phyloP scores from a whole-genome alignment of 129 eudicot species.

The Flaveria sonorensis region DNA sequence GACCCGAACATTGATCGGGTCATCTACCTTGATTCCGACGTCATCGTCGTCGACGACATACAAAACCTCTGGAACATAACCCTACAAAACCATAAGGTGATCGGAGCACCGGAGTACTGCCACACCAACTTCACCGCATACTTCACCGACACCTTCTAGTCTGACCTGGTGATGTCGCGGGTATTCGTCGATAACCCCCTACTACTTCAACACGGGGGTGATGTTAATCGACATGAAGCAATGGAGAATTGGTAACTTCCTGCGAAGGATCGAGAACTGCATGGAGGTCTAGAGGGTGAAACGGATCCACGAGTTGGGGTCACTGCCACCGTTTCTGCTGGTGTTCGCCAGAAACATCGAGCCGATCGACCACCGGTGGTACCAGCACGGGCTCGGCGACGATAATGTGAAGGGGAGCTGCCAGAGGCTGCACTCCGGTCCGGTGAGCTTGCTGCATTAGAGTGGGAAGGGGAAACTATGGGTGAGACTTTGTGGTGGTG shows the following conservation, averaged over 20 bases:
- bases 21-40: constrained; percentile 82
- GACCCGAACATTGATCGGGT: constrained; percentile 56
- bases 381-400: constrained; percentile 69
- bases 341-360: constrained; percentile 78
- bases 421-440: too few species aligned
- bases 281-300: constrained; percentile 63
- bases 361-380: constrained; percentile 72
- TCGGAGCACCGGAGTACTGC: too few species aligned
- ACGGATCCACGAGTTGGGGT: constrained; percentile 52
- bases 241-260: constrained; percentile 51
- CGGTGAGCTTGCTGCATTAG: too few species aligned
- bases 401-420: too few species aligned
- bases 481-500: too few species aligned
- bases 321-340: constrained; percentile 57
- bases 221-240: constrained; percentile 34
- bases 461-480: too few species aligned
- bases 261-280: constrained; percentile 59
- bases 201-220: constrained; percentile 31
- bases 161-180: constrained; percentile 47
- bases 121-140: too few species aligned
- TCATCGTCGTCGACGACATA: too few species aligned
- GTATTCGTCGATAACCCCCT: constrained; percentile 38
- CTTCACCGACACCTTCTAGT: too few species aligned
- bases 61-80: too few species aligned
- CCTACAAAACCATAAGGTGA: too few species aligned